Conservation (phyloP, 1,139 yeast genomes). For the Saccharomyces hybrid region DNA sequence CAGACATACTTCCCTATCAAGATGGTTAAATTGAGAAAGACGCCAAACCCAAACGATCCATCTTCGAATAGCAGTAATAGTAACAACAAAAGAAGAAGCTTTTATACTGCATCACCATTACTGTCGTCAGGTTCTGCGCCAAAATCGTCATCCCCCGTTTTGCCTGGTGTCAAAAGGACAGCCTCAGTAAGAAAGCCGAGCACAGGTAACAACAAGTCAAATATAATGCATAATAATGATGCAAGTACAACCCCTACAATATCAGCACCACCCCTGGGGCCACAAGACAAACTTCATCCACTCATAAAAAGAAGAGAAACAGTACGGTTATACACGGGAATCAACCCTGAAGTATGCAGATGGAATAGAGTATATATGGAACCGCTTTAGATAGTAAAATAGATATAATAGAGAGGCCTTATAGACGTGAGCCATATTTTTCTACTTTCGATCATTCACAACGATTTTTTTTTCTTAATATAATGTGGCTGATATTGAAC, state of each 20-base stretch:
- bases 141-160: slow-evolving; percentile 13
- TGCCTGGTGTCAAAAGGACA: slow-evolving; percentile 28
- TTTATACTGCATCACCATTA: slow-evolving; percentile 19
- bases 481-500: background rate
- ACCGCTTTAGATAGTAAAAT: background rate
- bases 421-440: background rate
- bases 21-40: slow-evolving; percentile 11
- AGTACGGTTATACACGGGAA: background rate
- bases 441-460: background rate
- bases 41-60: background rate
- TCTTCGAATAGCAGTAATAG: slow-evolving; percentile 4
- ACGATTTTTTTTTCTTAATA: background rate
- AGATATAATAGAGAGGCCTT: background rate
- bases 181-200: slow-evolving; percentile 20
- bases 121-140: slow-evolving; percentile 7
- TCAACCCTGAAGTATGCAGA: background rate
- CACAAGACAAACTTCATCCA: background rate
- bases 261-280: background rate
- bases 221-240: background rate
- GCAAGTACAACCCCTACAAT: background rate
- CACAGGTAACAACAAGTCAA: background rate
- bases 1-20: slow-evolving; percentile 6
- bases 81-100: slow-evolving; percentile 22
- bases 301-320: background rate
- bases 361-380: background rate